Evolutionary conservation across 208 protist species (phyloP), one percentile per base, ranked within the genome.

Genomic region (Leishmania lainsoni): DNA sequence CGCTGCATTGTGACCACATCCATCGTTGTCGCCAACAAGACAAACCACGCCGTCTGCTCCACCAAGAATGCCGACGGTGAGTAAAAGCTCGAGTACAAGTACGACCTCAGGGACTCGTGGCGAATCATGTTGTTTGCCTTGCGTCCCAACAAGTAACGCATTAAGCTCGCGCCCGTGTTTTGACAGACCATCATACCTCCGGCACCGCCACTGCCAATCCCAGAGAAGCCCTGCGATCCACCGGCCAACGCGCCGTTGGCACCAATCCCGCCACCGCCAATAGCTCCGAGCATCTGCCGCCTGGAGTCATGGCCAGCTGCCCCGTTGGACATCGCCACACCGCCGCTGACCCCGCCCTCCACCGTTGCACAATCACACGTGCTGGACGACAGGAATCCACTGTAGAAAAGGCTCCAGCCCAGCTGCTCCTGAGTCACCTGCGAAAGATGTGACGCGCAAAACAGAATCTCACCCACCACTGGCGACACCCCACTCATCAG

Each of bases 41-140:
- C 48, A 42, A 89, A 89, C 86, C 86, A 89, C 12, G 69, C 65
- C 58, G 75, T 35, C 51, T 89, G 86, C 78, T 89, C 86, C 29
- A 85, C 77, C 59, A 87, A 72, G 63, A 89, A 89, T 20, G 86
- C 86, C 0, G 78, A 80, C 6, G 83, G 69, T 12, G 80, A 87
- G 83, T 84, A 87, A 73, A 82, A 89, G 59, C 80, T 86, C 39
- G 73, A 79, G 66, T 72, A 83, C 3, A 80, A 35, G 61, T 83
- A 83, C 32, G 83, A 86, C 0, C 83, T 74, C 83, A 86, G 42
- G 45, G 74, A 77, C 74, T 86, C 82, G n/a, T 86, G 78, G 39
- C 78, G 82, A 49, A 76, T 54, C 9, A 76, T 45, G 32, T 66
- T 69, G 54, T 29, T 79, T 0, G 66, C 35, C 56, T 74, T 71